Evolutionary conservation across 2,329 filamentous ascomycete genomes (phyloP), one percentile per base, ranked within the genome.

Genomic region (Lachnellula occidentalis): DNA sequence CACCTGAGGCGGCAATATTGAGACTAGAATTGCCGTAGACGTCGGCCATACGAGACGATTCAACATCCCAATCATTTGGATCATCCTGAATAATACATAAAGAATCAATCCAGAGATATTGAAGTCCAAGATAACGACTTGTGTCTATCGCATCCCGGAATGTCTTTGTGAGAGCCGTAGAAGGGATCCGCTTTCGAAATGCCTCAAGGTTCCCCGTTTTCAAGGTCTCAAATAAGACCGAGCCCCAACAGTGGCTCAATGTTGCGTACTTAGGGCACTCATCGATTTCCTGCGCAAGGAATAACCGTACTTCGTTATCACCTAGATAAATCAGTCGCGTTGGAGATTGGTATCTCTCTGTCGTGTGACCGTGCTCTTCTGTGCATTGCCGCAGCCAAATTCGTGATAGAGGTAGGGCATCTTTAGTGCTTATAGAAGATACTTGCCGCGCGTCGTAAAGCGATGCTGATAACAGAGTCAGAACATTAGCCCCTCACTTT

Each of bases 61-160:
- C 61, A 17, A 47, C 48, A n/a, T 19, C 34, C 63, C 63, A 65
- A 50, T 66, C 63, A 9, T 55, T 49, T 17, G 34, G 22, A 27
- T 54, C 53, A 46, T 64, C 58, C 53, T 66, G 64, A 17, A 66
- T 45, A 34, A 66, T 24, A 24, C 22, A 24, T 24, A 24, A 24
- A 24, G 22, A 24, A 24, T 24, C 22, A 24, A 24, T 24, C 65
- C 65, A 68, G 3, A 67, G 48, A 45, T 66, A 67, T 14, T 57
- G 42, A 24, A 67, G 41, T 5, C 57, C 58, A 11, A 63, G 46
- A 12, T 45, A 48, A 39, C 52, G 43, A 3, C 54, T 53, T 5
- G 64, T 55, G 24, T 53, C 22, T 8, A 67, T 61, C 15, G 63
- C 63, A 45, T 67, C 61, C 45, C 56, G 49, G 48, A 65, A 66